Evolutionary conservation across 179 eudicot genomes (phyloP).

Genomic region (Gypsophila paniculata): DNA sequence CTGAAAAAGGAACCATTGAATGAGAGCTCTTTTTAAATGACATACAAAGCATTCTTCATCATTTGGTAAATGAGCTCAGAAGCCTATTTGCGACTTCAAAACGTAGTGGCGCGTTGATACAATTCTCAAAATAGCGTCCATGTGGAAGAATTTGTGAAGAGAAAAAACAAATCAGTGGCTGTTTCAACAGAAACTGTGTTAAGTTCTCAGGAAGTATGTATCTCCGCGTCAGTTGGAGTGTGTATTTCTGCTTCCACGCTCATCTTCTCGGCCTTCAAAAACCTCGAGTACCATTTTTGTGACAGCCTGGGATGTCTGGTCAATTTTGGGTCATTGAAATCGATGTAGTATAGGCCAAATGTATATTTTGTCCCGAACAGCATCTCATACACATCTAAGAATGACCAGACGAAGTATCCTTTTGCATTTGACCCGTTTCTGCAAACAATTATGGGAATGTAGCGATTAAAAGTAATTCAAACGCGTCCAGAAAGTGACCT

Average conservation of each 20-base stretch:
- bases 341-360: conserved; percentile 56
- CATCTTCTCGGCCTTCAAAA: conserved; percentile 36
- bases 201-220: neutral
- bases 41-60: too few species aligned
- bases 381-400: conserved; percentile 52
- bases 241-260: neutral
- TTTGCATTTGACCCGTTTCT: conserved; percentile 54
- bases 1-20: too few species aligned
- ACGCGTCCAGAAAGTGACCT: too few species aligned
- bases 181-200: too few species aligned
- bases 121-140: too few species aligned
- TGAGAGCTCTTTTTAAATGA: too few species aligned
- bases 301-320: conserved; percentile 53
- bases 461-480: neutral
- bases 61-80: too few species aligned
- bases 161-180: too few species aligned
- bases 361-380: conserved; percentile 27
- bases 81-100: too few species aligned
- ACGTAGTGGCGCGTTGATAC: too few species aligned
- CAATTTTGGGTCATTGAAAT: conserved; percentile 45
- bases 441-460: neutral
- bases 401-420: conserved; percentile 63
- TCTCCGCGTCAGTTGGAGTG: neutral
- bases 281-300: conserved; percentile 61
- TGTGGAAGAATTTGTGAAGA: too few species aligned